Base-by-base conservation (phyloP, 2,329 filamentous ascomycete genomes). In the Pseudomassariella vexata region DNA sequence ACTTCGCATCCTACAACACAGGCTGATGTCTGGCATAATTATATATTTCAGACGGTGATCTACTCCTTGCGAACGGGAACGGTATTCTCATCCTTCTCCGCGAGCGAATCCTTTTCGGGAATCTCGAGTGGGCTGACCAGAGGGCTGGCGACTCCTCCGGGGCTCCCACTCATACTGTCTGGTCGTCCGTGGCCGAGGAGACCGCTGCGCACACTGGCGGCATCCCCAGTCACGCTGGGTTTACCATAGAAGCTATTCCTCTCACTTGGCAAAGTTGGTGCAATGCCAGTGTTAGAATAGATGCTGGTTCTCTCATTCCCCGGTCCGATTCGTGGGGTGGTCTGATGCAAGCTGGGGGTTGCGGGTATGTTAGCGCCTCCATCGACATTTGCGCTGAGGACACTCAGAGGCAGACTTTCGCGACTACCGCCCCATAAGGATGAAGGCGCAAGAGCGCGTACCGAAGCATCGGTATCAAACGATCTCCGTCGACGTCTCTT, bases 401-500 rank as follows among this genome's bases (percentile, higher is more conserved):
- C 79, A 49, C 82, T 88, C 17, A 92, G 66, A 0, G 85, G 85
- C 2, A 92, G 68, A 25, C 79, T 85, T 57, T 92, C 85, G 39
- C 85, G 78, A 48, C 82, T 87, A 25, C 85, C 85, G 26, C 85
- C 85, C 69, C 84, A 92, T 5, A 90, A 68, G 1, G 84, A 89
- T 0, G 82, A 86, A 0, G 85, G 85, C 1, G 86, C 83, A n/a
- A 94, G 64, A 3, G 86, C 86, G 25, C 86, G 82, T 23, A 92
- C 84, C 0, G 84, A 90, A 5, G 86, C 86, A 53, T 92, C 84
- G 0, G 86, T 92, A 55, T 92, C 86, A 59, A 90, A 79, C 19
- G 84, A 89, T 38, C 85, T 76, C 29, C 85, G 75, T 21, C 86
- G 79, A 18, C 80, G 74, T 22, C 82, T 76, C 60, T 90, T 87